Percentiles rank a stretch among this genome's conserved stretches.
Conservation (phyloP, 2,329 filamentous ascomycete genomes). For the Aspergillus sergii region DNA sequence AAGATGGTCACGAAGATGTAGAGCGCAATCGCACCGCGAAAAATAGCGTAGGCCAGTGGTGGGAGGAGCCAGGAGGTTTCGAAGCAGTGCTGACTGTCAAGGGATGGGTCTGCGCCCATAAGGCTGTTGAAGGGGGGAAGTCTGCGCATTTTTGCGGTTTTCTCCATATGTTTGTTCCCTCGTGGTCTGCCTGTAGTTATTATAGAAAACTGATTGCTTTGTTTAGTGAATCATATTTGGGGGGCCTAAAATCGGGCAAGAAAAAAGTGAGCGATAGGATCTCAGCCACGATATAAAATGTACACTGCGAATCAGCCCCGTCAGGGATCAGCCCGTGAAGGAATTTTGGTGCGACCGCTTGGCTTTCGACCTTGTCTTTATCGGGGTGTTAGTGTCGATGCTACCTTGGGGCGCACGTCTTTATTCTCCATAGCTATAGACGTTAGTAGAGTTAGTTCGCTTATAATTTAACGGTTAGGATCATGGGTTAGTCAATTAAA, state of each 20-base stretch:
- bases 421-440: neutral
- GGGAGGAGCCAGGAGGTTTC: slow-evolving; percentile 80
- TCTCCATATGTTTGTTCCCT: neutral
- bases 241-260: neutral
- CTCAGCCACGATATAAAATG: neutral
- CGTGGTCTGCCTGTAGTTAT: neutral
- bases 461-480: neutral
- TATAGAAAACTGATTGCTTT: neutral
- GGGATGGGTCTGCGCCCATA: slow-evolving; percentile 39
- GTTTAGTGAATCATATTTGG: neutral
- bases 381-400: neutral
- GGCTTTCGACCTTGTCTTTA: neutral
- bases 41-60: slow-evolving; percentile 62
- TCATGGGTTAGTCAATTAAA: neutral
- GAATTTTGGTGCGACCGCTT: neutral
- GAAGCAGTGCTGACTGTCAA: slow-evolving; percentile 62
- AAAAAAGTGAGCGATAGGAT: neutral
- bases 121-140: slow-evolving; percentile 24
- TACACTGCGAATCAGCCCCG: neutral
- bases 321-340: neutral
- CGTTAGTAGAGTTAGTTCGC: neutral
- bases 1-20: slow-evolving; percentile 73
- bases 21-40: slow-evolving; percentile 50
- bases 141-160: slow-evolving; percentile 19
- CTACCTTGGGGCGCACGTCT: neutral